Evolutionary conservation across 23 red algal genomes (phyloP).

Genomic region (Gracilaria gracilis): DNA sequence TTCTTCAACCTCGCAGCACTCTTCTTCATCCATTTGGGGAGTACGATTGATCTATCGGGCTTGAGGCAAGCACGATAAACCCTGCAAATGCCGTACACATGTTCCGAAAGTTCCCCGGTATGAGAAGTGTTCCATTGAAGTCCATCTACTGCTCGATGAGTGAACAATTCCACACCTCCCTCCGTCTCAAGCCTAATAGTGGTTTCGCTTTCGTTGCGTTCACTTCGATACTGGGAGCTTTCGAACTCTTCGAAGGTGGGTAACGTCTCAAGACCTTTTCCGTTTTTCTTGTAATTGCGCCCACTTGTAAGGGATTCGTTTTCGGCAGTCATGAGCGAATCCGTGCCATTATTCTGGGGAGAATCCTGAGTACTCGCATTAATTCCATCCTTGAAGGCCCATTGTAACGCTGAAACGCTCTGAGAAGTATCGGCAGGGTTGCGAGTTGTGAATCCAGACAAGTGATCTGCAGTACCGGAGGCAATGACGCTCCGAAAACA

Average conservation of each 20-base stretch:
- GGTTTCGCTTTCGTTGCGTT: not conserved
- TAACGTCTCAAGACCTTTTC: not conserved
- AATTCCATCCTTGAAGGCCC: not conserved
- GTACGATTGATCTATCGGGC: slow-evolving; percentile 24
- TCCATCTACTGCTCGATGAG: slow-evolving; percentile 63
- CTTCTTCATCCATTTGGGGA: slow-evolving; percentile 62
- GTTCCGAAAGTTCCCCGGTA: not conserved
- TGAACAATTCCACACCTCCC: slow-evolving; percentile 63
- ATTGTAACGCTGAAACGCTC: not conserved
- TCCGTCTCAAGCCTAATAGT: slow-evolving; percentile 16
- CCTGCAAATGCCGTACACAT: slow-evolving; percentile 60
- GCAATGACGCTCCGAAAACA: slow-evolving; percentile 56
- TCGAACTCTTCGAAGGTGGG: slow-evolving; percentile 18
- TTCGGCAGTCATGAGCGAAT: no score
- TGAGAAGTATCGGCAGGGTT: not conserved
- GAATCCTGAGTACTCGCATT: not conserved
- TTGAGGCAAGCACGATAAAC: slow-evolving; percentile 39
- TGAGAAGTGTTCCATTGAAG: slow-evolving; percentile 34
- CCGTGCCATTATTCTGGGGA: not conserved
- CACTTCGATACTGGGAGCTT: not conserved
- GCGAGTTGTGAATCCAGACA: not conserved
- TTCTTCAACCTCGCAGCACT: slow-evolving; percentile 1
- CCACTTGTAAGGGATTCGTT: not conserved
- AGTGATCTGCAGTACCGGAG: not conserved
- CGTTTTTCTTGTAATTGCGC: not conserved